Evolutionary conservation across 1,284 basidiomycete genomes (phyloP).

Genomic region (Fomitopsis palustris): DNA sequence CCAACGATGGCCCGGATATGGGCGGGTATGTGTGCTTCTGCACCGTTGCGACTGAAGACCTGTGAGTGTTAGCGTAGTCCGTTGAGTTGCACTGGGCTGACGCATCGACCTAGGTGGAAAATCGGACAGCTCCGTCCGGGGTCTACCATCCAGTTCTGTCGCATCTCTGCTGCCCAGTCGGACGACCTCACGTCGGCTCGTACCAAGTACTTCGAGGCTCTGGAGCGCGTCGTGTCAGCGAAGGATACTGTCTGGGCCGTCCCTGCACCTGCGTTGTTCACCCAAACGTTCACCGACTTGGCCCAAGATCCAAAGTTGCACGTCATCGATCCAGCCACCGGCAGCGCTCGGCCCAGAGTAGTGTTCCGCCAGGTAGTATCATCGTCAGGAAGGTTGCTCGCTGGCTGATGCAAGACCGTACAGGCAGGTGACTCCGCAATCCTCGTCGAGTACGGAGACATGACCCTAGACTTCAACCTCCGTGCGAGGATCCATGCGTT

Average conservation of each 20-base stretch:
- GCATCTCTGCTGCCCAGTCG: conserved; percentile 38
- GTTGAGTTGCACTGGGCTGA: neutral
- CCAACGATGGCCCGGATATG: conserved; percentile 63
- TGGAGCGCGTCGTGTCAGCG: conserved; percentile 1
- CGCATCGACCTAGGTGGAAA: conserved; percentile 46
- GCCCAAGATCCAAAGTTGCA: conserved; percentile 33
- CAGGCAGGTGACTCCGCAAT: conserved; percentile 57
- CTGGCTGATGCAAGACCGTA: neutral
- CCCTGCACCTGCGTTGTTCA: neutral
- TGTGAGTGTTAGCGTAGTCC: conserved; percentile 32
- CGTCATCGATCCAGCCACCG: conserved; percentile 19
- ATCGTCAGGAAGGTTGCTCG: neutral
- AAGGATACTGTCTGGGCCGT: neutral
- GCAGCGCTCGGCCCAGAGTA: conserved; percentile 25
- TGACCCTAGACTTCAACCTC: conserved; percentile 45
- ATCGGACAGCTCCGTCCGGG: conserved; percentile 59
- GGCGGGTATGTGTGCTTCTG: conserved; percentile 60
- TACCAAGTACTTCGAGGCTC: conserved; percentile 3
- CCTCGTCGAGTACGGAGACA: conserved; percentile 55
- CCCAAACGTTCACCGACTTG: conserved; percentile 3
- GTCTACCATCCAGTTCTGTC: conserved; percentile 44
- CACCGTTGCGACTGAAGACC: conserved; percentile 47
- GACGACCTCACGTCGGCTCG: conserved; percentile 14
- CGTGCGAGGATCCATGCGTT: conserved; percentile 56
- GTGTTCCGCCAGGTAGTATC: conserved; percentile 42